Percentiles rank a stretch among this genome's conserved stretches.
Evolutionary conservation across 441 rosid species (phyloP).

Genomic region (Bruguiera hainesii): DNA sequence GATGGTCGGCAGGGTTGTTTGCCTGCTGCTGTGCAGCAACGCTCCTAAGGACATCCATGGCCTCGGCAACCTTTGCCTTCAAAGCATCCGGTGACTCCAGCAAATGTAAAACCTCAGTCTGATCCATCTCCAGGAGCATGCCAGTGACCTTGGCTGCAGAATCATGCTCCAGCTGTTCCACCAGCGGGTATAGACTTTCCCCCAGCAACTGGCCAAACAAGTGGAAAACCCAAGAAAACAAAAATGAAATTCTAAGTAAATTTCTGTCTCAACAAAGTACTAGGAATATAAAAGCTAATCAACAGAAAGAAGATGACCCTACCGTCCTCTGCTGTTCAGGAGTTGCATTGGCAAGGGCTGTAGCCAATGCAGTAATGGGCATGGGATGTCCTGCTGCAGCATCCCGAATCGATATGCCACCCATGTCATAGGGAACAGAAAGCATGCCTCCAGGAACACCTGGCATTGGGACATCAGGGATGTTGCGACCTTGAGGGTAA

Average conservation of each 20-base stretch:
- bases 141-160: slow-evolving; percentile 90
- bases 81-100: slow-evolving; percentile 86
- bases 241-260: background rate
- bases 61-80: slow-evolving; percentile 64
- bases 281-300: background rate
- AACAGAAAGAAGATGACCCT: slow-evolving; percentile 7
- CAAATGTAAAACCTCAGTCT: slow-evolving; percentile 82
- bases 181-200: slow-evolving; percentile 77
- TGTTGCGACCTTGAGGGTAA: slow-evolving; percentile 55
- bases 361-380: slow-evolving; percentile 70
- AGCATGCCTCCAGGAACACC: slow-evolving; percentile 49
- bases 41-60: slow-evolving; percentile 80
- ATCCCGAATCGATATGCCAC: slow-evolving; percentile 36
- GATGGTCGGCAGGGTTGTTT: slow-evolving; percentile 52
- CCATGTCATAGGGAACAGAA: slow-evolving; percentile 44
- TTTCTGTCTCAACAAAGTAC: background rate
- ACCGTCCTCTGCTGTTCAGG: slow-evolving; percentile 88
- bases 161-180: slow-evolving; percentile 74
- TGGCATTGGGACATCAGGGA: slow-evolving; percentile 40
- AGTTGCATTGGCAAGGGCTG: slow-evolving; percentile 72
- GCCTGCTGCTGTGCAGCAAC: slow-evolving; percentile 51
- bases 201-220: slow-evolving; percentile 52
- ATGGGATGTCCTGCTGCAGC: slow-evolving; percentile 46
- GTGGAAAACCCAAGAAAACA: background rate
- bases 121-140: slow-evolving; percentile 96